Base-by-base conservation (phyloP, 2,329 filamentous ascomycete species). In the Fusarium tupiense region DNA sequence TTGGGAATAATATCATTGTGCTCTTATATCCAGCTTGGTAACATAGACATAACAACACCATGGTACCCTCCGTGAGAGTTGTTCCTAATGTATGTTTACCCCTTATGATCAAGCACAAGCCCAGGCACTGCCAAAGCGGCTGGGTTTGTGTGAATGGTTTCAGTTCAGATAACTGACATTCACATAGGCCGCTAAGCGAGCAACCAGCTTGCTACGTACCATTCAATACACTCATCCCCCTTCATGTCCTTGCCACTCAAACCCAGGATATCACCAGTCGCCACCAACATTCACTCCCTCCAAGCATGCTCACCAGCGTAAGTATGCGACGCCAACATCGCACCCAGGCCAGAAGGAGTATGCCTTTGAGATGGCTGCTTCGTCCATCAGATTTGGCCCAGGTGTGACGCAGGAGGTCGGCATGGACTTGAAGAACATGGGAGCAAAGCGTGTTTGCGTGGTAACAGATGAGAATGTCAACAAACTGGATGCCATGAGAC, bases 321-420 rank as follows among this genome's bases (percentile, higher is more conserved):
- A 85, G 57, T 91, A 89, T 82, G 95, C 94, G n/a, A 96, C 94
- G 1, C 94, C 95, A 0, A 85, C 93, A 38, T 79, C 79, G 44
- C 74, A 80, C 26, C 85, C 93, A 35, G 84, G 88, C 14, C 88
- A 95, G 79, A 98, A 97, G 82, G 96, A 99, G 82, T 99, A 99
- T 85, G 96, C 96, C 20, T 99, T 99, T 81, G 96, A 99, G 83
- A 97, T 99, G 96, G 96, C 96, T 0, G 95, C 96, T 4, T 97
- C 94, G 3, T 94, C 93, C 35, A 98, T 99, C 79, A 91, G 96
- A 19, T 99, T 98, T 78, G 96, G 96, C 0, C 94, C 94, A 0
- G 96, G 96, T 11, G 93, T 93, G 64, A 99, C 96, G 31, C 94
- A 94, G 83, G 96, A 99, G 83, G 95, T 99, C 26, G 96, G 96